Evolutionary conservation across 345 rosid genomes (phyloP), one percentile per base, ranked within the genome.

Genomic region (Hypericum androsaemum): DNA sequence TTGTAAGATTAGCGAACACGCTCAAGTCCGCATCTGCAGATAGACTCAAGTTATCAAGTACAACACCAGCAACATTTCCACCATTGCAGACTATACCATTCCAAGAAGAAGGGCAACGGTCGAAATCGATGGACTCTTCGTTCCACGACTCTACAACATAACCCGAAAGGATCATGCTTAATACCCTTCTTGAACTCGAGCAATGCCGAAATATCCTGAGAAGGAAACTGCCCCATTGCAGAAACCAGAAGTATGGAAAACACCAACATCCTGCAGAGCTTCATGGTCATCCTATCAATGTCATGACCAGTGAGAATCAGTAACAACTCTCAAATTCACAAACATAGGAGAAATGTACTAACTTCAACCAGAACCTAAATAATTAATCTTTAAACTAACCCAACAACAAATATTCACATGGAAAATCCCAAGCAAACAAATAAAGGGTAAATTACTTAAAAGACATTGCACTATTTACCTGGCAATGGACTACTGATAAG

Each of bases 21-120:
- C 88, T 78, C 71, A 92, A 62, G 66, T 88, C 96, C n/a, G 54
- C 94, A 56, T 80, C 82, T 53, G 89, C 88, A 36, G 96, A 72
- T 15, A 92, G 76, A 43, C 80, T 81, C 59, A 92, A 65, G 65
- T 83, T 84, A 54, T 84, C 84, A 16, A 92, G 84, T 58, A 88
- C 78, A 64, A 92, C 80, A 44, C 76, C 96, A 54, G 98, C 98
- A 39, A 92, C 88, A 71, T 83, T 85, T 36, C 80, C 95, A 9
- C 83, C 89, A 60, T 85, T 92, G 62, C 98, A 92, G 38, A 92
- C 79, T 7, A 92, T 74, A 9, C 98, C 98, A 67, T 92, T 88
- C 98, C 98, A 92, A 0, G 95, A 81, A 58, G 98, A 71, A 68
- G 98, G 98, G 50, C 98, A 92, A 13, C 98, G 96, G 64, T 88